These are phyloP conservation scores for Solanum bulbocastanum DNA, from an alignment of 257 asterid genomes.

Conservation along the genomic window DNA sequence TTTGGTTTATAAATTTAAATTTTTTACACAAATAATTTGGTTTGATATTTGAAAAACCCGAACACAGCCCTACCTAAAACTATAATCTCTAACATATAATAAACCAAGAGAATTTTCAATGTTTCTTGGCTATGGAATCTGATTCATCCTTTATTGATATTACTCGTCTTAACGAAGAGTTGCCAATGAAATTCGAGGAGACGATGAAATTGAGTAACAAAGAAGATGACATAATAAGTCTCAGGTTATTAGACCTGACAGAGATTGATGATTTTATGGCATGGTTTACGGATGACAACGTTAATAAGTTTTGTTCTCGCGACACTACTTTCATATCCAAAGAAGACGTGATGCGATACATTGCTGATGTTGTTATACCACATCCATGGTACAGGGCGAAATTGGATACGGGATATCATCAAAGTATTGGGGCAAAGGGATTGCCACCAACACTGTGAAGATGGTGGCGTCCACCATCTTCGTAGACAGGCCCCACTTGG, in stretches of 20 bases:
- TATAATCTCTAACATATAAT: background rate
- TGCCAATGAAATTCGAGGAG: background rate
- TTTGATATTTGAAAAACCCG: no score
- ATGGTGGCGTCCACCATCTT: constrained; percentile 44
- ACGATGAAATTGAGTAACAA: background rate
- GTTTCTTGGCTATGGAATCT: background rate
- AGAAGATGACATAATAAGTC: constrained; percentile 17
- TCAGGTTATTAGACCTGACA: constrained; percentile 33
- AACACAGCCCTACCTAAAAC: background rate
- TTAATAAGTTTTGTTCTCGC: constrained; percentile 47
- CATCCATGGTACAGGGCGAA: constrained; percentile 51
- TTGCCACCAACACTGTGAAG: constrained; percentile 55
- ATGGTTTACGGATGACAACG: constrained; percentile 54
- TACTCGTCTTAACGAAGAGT: background rate
- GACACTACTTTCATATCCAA: constrained; percentile 21
- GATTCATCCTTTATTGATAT: background rate
- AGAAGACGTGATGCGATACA: constrained; percentile 28
- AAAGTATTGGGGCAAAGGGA: constrained; percentile 68
- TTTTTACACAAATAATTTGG: no score
- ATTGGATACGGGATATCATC: constrained; percentile 49
- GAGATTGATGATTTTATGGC: constrained; percentile 48
- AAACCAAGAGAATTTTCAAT: background rate
- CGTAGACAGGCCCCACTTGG: constrained; percentile 49
- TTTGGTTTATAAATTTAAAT: no score
- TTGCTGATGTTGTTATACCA: constrained; percentile 7